These are phyloP conservation scores for Perkinsus olseni DNA, from an alignment of 169 alveolate genomes.

Conservation along the genomic window DNA sequence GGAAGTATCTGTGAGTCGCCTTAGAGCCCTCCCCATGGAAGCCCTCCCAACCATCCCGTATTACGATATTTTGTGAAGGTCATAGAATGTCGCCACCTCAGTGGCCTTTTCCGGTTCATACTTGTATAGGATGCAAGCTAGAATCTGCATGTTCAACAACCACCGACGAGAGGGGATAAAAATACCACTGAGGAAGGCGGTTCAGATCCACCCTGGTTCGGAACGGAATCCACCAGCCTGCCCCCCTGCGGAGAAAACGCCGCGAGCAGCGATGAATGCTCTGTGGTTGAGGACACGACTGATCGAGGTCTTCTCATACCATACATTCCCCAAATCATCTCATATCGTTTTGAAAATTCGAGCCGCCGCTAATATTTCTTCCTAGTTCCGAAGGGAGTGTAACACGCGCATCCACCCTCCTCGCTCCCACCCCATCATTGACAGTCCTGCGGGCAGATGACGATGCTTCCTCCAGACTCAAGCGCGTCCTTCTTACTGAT, in stretches of 20 bases:
- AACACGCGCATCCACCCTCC: no score
- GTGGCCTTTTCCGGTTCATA: neutral
- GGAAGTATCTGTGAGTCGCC: slow-evolving; percentile 27
- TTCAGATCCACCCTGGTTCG: neutral
- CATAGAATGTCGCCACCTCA: neutral
- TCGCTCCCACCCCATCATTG: no score
- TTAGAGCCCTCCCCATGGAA: no score
- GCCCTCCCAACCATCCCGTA: no score
- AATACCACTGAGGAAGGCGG: neutral
- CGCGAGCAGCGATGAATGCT: no score
- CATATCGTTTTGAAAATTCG: no score
- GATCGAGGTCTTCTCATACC: no score
- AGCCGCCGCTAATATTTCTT: no score
- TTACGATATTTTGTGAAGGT: neutral
- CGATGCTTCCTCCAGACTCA: neutral
- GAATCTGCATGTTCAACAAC: neutral
- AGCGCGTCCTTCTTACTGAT: neutral
- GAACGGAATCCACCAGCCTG: neutral
- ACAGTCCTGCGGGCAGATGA: no score
- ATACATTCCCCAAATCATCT: no score
- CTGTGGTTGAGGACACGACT: no score
- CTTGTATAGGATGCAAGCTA: neutral
- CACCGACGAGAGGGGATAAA: neutral
- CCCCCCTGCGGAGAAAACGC: neutral
- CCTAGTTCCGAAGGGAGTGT: no score